Conservation (phyloP, 208 protist species). For the Novymonas esmeraldas region DNA sequence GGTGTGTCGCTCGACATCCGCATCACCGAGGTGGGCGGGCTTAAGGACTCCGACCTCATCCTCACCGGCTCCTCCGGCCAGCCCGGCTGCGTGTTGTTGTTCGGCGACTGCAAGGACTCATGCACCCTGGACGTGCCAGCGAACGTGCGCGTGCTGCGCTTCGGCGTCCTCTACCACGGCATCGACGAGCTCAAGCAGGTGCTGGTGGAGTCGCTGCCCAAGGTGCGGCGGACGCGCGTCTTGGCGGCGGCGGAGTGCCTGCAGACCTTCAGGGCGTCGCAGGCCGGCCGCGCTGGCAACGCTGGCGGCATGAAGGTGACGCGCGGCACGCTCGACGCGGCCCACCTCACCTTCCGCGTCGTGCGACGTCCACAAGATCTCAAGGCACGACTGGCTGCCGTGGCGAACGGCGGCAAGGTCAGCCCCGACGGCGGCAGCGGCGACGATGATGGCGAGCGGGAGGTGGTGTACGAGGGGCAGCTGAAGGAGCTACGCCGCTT, state of each 20-base stretch:
- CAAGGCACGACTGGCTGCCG: conserved; percentile 21
- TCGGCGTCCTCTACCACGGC: conserved; percentile 90
- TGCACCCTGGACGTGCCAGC: conserved; percentile 69
- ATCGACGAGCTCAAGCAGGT: conserved; percentile 83
- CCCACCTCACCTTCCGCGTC: conserved; percentile 71
- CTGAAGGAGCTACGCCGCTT: conserved; percentile 90
- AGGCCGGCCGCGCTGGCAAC: conserved; percentile 82
- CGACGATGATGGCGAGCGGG: conserved; percentile 37
- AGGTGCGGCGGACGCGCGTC: conserved; percentile 66
- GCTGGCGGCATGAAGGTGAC: conserved; percentile 84
- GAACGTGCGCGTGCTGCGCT: conserved; percentile 72
- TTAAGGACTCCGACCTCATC: conserved; percentile 72
- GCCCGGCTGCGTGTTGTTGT: conserved; percentile 83
- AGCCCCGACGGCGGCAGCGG: conserved; percentile 1
- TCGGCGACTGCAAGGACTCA: conserved; percentile 72
- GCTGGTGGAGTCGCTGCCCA: conserved; percentile 75
- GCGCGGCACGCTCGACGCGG: conserved; percentile 71
- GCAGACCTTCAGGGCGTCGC: conserved; percentile 84
- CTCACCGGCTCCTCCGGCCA: conserved; percentile 62
- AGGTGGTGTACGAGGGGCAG: conserved; percentile 82
- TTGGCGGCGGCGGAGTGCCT: conserved; percentile 76
- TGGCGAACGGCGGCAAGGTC: conserved; percentile 3
- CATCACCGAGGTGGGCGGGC: conserved; percentile 76
- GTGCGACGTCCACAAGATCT: conserved; percentile 46
- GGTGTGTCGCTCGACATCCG: conserved; percentile 76